Percentiles rank a stretch among this genome's conserved stretches.
Evolutionary conservation across 148 eudicot species (phyloP).

Genomic region (Chenopodium berlandieri): DNA sequence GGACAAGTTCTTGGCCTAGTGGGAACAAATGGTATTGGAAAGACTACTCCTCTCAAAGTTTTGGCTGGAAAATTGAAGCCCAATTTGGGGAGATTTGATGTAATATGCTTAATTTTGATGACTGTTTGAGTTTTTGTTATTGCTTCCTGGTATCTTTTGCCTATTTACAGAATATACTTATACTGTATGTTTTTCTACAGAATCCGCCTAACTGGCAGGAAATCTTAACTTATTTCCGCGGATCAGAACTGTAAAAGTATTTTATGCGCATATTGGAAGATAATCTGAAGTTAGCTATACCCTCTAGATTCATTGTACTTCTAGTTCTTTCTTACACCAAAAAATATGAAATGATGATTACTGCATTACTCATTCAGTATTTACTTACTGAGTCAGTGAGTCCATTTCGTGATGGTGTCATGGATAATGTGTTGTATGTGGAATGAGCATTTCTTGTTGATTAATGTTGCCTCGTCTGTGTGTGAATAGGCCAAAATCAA

Average conservation of each 20-base stretch:
- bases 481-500: conserved; percentile 67
- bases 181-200: conserved; percentile 36
- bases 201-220: conserved; percentile 97
- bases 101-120: conserved; percentile 25
- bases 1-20: conserved; percentile 99
- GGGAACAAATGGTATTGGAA: conserved; percentile 99
- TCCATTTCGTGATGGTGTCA: too few species aligned
- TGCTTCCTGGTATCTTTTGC: conserved; percentile 8
- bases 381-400: too few species aligned
- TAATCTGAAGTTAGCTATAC: conserved; percentile 60
- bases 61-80: conserved; percentile 97
- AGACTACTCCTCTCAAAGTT: conserved; percentile 95
- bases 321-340: too few species aligned
- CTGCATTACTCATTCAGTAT: too few species aligned
- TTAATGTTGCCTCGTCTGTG: neutral
- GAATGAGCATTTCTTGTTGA: neutral
- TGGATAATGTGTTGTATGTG: neutral
- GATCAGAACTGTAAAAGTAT: conserved; percentile 85
- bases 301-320: neutral
- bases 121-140: neutral
- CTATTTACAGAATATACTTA: neutral
- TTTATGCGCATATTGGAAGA: conserved; percentile 88
- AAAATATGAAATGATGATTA: too few species aligned
- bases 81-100: conserved; percentile 89
- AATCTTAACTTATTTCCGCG: conserved; percentile 76